Percentiles rank a stretch among this genome's conserved stretches.
Conservation (phyloP, 2,329 filamentous ascomycete genomes). For the Curvularia spicifera region DNA sequence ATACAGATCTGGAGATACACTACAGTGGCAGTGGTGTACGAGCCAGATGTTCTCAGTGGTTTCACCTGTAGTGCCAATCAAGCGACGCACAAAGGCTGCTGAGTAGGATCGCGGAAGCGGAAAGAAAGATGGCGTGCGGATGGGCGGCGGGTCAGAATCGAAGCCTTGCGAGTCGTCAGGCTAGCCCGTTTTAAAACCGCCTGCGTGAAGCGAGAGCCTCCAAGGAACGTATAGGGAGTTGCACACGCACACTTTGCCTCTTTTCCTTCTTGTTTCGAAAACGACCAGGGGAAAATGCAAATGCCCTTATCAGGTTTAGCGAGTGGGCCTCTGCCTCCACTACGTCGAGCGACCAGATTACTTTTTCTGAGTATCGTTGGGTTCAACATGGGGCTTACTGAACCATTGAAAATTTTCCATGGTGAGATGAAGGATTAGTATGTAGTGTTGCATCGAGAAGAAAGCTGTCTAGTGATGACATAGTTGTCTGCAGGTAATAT, state of each 20-base stretch:
- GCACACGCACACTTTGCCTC: background rate
- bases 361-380: background rate
- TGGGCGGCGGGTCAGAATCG: conserved; percentile 2
- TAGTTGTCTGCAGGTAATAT: background rate
- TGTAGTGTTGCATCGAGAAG: background rate
- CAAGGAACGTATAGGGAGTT: conserved; percentile 3
- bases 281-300: conserved; percentile 12
- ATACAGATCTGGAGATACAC: background rate
- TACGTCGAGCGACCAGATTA: background rate
- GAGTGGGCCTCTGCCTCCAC: conserved; percentile 1
- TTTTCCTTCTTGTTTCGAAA: conserved; percentile 7
- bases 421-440: background rate
- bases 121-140: background rate
- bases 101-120: conserved; percentile 14
- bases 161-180: conserved; percentile 5
- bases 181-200: conserved; percentile 6
- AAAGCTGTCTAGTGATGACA: background rate
- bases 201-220: conserved; percentile 1
- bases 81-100: background rate
- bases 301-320: conserved; percentile 4
- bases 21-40: conserved; percentile 1
- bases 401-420: conserved; percentile 1
- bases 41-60: conserved; percentile 4
- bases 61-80: conserved; percentile 6
- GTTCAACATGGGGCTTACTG: background rate